Evolutionary conservation across 2,329 filamentous ascomycete genomes (phyloP).

Genomic region (Neurospora sp.): DNA sequence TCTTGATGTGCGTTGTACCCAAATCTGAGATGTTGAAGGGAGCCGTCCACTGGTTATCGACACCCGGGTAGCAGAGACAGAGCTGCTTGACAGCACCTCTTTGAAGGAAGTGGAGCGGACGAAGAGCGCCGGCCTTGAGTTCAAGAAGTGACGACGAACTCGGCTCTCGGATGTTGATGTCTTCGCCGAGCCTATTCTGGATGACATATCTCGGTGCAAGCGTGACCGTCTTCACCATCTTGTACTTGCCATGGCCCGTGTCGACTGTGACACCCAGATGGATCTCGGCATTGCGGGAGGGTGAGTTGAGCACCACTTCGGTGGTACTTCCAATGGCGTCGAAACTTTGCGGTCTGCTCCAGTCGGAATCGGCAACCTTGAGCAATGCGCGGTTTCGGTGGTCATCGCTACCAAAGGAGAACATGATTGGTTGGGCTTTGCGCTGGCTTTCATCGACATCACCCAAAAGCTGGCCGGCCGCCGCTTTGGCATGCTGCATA

Average conservation of each 20-base stretch:
- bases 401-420: conserved; percentile 82
- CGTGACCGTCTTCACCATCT: conserved; percentile 90
- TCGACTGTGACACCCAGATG: conserved; percentile 83
- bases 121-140: conserved; percentile 65
- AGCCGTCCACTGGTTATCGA: conserved; percentile 96
- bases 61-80: conserved; percentile 82
- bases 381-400: conserved; percentile 82
- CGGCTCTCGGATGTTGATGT: conserved; percentile 82
- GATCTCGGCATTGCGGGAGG: conserved; percentile 65
- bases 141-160: conserved; percentile 80
- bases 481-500: conserved; percentile 69
- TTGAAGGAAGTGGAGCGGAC: conserved; percentile 83
- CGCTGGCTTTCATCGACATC: conserved; percentile 43
- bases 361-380: conserved; percentile 79
- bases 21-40: conserved; percentile 96
- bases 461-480: conserved; percentile 64
- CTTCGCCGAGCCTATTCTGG: conserved; percentile 84
- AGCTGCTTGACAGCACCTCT: conserved; percentile 77
- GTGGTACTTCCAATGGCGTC: conserved; percentile 92
- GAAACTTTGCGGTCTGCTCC: conserved; percentile 97
- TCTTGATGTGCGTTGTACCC: conserved; percentile 85
- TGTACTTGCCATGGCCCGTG: conserved; percentile 94
- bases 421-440: conserved; percentile 90
- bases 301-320: conserved; percentile 73
- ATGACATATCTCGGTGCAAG: conserved; percentile 86